phyloP scores from a whole-genome alignment of 352 stramenopile species.

The Globisporangium radiosum region DNA sequence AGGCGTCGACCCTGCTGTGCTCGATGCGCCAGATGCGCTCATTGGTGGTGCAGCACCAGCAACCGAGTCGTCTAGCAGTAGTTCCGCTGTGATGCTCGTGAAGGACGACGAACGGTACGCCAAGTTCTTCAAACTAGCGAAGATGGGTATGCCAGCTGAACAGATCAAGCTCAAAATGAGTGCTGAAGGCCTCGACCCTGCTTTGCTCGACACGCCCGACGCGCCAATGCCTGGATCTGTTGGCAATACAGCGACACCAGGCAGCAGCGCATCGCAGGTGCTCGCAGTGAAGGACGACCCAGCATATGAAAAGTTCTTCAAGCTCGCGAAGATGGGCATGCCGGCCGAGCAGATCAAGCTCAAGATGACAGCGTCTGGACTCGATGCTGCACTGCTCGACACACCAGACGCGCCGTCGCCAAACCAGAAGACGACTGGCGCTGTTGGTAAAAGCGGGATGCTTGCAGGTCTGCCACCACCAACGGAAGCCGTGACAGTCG shows the following conservation, averaged over 20 bases:
- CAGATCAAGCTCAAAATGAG: constrained; percentile 95
- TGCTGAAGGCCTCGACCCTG: constrained; percentile 87
- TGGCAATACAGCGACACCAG: constrained; percentile 1
- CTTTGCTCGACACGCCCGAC: constrained; percentile 85
- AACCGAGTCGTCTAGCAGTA: background rate
- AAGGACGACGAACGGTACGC: constrained; percentile 80
- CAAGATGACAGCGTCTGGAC: constrained; percentile 81
- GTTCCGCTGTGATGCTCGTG: constrained; percentile 19
- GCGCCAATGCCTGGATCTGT: constrained; percentile 64
- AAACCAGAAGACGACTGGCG: constrained; percentile 27
- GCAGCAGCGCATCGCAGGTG: constrained; percentile 5
- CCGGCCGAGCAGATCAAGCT: constrained; percentile 89
- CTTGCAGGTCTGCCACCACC: constrained; percentile 53
- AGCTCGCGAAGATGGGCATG: constrained; percentile 90
- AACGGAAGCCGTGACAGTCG: constrained; percentile 62
- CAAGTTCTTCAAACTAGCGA: constrained; percentile 96
- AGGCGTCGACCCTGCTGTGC: constrained; percentile 51
- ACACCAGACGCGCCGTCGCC: constrained; percentile 65
- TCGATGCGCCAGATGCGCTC: constrained; percentile 64
- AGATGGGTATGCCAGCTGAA: constrained; percentile 92
- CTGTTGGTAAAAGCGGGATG: constrained; percentile 20
- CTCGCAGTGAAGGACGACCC: constrained; percentile 91
- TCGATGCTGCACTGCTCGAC: constrained; percentile 62
- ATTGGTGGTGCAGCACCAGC: constrained; percentile 21
- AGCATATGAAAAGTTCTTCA: constrained; percentile 94